These are phyloP conservation scores for Lathyrus aphaca DNA, from an alignment of 306 rosid species.

Conservation along the genomic window DNA sequence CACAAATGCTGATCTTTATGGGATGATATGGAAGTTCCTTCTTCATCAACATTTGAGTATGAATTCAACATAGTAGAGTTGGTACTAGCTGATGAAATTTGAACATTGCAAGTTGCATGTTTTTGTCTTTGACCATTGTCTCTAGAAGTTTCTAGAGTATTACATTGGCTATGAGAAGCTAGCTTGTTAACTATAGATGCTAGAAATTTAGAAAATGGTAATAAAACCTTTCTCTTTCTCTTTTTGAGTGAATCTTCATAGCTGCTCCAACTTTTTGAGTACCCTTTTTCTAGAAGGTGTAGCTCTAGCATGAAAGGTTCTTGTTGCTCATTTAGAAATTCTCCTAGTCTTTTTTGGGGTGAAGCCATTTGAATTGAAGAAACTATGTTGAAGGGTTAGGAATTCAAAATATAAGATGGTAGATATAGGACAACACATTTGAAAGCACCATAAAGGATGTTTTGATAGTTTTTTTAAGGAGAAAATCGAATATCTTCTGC, in stretches of 20 bases:
- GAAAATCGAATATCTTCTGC: too few relatives aligned
- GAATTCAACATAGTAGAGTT: slow-evolving; percentile 43
- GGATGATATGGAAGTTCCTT: slow-evolving; percentile 38
- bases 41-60: slow-evolving; percentile 48
- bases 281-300: slow-evolving; percentile 65
- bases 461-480: slow-evolving; percentile 17
- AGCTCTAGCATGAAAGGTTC: slow-evolving; percentile 74
- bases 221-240: slow-evolving; percentile 38
- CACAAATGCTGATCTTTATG: slow-evolving; percentile 28
- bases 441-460: slow-evolving; percentile 24
- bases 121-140: slow-evolving; percentile 36
- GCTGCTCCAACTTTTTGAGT: slow-evolving; percentile 39
- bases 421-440: slow-evolving; percentile 32
- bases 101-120: slow-evolving; percentile 34
- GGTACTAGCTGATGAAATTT: slow-evolving; percentile 54
- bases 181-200: slow-evolving; percentile 54
- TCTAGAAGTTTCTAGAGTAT: slow-evolving; percentile 12
- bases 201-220: slow-evolving; percentile 46
- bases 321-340: slow-evolving; percentile 69
- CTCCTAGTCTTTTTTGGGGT: slow-evolving; percentile 56
- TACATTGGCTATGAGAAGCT: slow-evolving; percentile 35
- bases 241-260: slow-evolving; percentile 40
- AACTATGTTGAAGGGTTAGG: slow-evolving; percentile 30
- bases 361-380: slow-evolving; percentile 60
- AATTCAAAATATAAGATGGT: slow-evolving; percentile 28